Evolutionary conservation across 129 eudicot species (phyloP).

Genomic region (Escallonia herrerae): DNA sequence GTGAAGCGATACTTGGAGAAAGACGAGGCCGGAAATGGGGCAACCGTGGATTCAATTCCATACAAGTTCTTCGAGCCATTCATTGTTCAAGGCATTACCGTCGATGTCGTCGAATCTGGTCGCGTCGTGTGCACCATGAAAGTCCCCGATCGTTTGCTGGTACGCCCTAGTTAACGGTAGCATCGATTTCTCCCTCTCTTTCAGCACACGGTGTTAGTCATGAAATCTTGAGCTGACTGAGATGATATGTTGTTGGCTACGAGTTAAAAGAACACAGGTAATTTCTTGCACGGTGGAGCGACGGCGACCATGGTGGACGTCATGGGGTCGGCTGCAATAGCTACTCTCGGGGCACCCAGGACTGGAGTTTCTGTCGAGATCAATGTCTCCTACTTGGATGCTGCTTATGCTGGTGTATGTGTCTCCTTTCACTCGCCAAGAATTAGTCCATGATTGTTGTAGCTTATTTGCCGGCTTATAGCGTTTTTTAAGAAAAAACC

Average conservation of each 20-base stretch:
- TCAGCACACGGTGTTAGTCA: background rate
- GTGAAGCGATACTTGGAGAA: conserved; percentile 50
- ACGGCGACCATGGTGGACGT: conserved; percentile 81
- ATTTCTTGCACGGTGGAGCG: conserved; percentile 82
- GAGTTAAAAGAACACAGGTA: conserved; percentile 45
- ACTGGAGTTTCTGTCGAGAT: conserved; percentile 86
- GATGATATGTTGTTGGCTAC: background rate
- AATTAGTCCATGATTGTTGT: background rate
- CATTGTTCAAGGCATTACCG: conserved; percentile 50
- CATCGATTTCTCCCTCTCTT: background rate
- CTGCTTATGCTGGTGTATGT: conserved; percentile 70
- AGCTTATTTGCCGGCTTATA: too few species aligned
- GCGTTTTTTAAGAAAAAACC: too few species aligned
- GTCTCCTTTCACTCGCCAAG: background rate
- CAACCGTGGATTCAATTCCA: conserved; percentile 54
- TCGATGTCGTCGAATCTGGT: conserved; percentile 62
- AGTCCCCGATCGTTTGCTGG: conserved; percentile 84
- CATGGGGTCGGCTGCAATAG: conserved; percentile 65
- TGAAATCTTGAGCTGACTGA: background rate
- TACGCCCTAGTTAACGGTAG: background rate
- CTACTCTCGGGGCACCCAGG: conserved; percentile 25
- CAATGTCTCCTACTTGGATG: conserved; percentile 80
- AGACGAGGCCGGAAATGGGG: conserved; percentile 21
- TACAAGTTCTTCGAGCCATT: conserved; percentile 62
- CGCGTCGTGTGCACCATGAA: conserved; percentile 76